Evolutionary conservation across 768 basidiomycete species (phyloP).

Genomic region (Termitomyces sp.): DNA sequence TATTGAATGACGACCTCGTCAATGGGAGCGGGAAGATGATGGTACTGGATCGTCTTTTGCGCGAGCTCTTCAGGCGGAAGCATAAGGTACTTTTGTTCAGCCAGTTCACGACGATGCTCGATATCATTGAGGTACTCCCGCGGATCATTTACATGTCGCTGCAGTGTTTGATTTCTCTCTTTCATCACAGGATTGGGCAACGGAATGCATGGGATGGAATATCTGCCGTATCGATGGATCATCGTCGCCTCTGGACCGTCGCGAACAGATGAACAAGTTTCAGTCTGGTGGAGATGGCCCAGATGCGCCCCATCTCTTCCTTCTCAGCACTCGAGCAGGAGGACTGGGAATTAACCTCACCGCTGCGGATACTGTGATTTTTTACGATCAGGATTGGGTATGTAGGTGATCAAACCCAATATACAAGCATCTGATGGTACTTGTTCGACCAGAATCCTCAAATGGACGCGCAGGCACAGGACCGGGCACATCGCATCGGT

Average conservation of each 20-base stretch:
- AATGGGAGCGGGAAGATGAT: slow-evolving; percentile 97
- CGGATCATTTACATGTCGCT: background rate
- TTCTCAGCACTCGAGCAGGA: slow-evolving; percentile 75
- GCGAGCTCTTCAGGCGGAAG: slow-evolving; percentile 68
- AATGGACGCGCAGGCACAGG: slow-evolving; percentile 95
- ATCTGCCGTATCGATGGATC: slow-evolving; percentile 92
- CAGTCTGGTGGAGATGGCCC: slow-evolving; percentile 63
- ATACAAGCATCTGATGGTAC: background rate
- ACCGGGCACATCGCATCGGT: slow-evolving; percentile 93
- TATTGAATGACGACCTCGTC: slow-evolving; percentile 76
- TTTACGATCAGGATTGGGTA: slow-evolving; percentile 93
- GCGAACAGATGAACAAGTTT: slow-evolving; percentile 81
- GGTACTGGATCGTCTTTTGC: slow-evolving; percentile 82
- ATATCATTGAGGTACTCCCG: slow-evolving; percentile 78
- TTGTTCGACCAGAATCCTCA: slow-evolving; percentile 67
- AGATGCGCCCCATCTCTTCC: slow-evolving; percentile 68
- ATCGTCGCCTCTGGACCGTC: slow-evolving; percentile 75
- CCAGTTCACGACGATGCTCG: slow-evolving; percentile 95
- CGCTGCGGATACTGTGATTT: slow-evolving; percentile 87
- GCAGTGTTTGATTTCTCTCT: background rate
- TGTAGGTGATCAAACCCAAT: slow-evolving; percentile 10
- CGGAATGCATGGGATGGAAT: slow-evolving; percentile 72
- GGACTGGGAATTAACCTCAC: slow-evolving; percentile 78
- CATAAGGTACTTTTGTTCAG: slow-evolving; percentile 89
- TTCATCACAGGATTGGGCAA: slow-evolving; percentile 72